Percentiles rank a stretch among this genome's conserved stretches.
These are phyloP conservation scores for Brassica juncea DNA, from an alignment of 345 rosid species.

Conservation along the genomic window DNA sequence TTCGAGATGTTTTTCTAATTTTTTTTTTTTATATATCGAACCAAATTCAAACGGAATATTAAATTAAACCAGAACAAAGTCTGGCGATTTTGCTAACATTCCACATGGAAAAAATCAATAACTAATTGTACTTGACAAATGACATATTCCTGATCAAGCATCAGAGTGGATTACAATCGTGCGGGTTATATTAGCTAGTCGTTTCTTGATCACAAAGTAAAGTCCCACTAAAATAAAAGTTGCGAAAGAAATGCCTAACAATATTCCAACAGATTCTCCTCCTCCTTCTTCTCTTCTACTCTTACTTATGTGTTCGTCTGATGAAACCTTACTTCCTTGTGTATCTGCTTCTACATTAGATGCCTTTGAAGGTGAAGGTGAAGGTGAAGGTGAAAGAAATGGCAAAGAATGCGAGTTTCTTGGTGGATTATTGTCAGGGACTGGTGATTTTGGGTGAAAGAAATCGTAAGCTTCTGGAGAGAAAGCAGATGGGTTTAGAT, in stretches of 20 bases:
- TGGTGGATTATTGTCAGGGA: slow-evolving; percentile 26
- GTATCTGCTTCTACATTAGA: slow-evolving; percentile 46
- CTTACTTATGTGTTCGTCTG: slow-evolving; percentile 33
- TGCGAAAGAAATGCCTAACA: slow-evolving; percentile 26
- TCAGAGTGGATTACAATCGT: slow-evolving; percentile 32
- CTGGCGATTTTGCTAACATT: background rate
- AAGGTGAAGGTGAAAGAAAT: slow-evolving; percentile 51
- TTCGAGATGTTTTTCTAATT: background rate
- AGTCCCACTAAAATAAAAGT: slow-evolving; percentile 18
- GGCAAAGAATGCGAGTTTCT: slow-evolving; percentile 21
- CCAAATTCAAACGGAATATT: background rate
- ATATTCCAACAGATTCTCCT: slow-evolving; percentile 24
- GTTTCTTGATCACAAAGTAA: slow-evolving; percentile 37
- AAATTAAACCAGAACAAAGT: background rate
- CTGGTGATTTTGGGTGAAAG: slow-evolving; percentile 67
- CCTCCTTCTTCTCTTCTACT: slow-evolving; percentile 25
- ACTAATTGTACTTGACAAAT: background rate
- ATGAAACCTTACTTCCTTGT: slow-evolving; percentile 47
- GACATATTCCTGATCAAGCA: slow-evolving; percentile 19
- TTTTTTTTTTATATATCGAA: background rate
- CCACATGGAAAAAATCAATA: background rate
- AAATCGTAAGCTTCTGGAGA: slow-evolving; percentile 78
- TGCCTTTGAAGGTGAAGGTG: slow-evolving; percentile 45
- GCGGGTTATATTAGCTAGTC: slow-evolving; percentile 21
- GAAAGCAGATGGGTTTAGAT: slow-evolving; percentile 62